phyloP scores from a whole-genome alignment of 208 protist genomes.

The Trypanosoma brucei region DNA sequence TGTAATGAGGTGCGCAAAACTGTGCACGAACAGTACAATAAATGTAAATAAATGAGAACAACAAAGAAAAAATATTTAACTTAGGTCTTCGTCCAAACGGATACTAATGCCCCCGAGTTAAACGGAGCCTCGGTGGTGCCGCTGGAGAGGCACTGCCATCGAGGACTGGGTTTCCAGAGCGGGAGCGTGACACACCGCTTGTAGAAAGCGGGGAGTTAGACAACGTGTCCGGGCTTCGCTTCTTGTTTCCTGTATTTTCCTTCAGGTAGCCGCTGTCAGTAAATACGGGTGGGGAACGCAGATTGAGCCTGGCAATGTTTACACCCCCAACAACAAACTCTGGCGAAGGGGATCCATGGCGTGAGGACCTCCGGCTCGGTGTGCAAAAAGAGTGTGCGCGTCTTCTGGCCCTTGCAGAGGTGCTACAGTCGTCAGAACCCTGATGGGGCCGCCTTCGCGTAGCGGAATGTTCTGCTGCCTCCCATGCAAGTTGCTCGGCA shows the following conservation, averaged over 20 bases:
- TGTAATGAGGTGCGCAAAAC: too few species aligned
- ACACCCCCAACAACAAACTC: not conserved
- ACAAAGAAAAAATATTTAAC: too few species aligned
- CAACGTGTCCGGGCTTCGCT: not conserved
- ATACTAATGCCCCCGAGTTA: slow-evolving; percentile 9
- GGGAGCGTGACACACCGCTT: slow-evolving; percentile 32
- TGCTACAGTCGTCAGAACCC: not conserved
- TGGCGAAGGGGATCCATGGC: slow-evolving; percentile 16
- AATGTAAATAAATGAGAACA: too few species aligned
- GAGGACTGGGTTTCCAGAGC: slow-evolving; percentile 23
- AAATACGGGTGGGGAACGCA: not conserved
- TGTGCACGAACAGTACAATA: too few species aligned
- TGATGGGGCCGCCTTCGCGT: not conserved
- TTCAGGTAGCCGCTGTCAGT: not conserved
- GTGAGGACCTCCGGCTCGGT: not conserved
- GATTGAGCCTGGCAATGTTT: not conserved
- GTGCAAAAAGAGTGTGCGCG: not conserved
- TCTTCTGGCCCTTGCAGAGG: not conserved
- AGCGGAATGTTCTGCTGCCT: slow-evolving; percentile 20
- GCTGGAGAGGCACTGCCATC: slow-evolving; percentile 53
- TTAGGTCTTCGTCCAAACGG: too few species aligned
- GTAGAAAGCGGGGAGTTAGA: slow-evolving; percentile 14
- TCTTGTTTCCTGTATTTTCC: not conserved
- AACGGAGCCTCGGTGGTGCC: slow-evolving; percentile 20
- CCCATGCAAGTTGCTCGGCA: slow-evolving; percentile 23